Base-by-base conservation (phyloP, 345 rosid species). In the Brassica carinata region DNA sequence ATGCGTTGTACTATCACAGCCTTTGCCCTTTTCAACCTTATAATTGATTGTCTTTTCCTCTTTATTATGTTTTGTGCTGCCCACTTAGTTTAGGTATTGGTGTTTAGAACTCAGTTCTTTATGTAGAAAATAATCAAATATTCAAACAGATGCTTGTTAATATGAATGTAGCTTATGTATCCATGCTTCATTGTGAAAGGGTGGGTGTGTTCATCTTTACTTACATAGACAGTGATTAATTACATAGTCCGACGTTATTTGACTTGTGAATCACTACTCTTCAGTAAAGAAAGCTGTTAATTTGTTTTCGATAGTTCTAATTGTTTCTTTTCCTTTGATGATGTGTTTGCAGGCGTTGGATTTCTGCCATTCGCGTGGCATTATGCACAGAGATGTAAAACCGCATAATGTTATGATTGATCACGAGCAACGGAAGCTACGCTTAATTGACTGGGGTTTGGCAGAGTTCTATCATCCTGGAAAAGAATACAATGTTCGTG, bases 381-480 rank as follows among this genome's bases (percentile, higher is more conserved):
- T 96, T 58, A 96, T 96, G 99, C 99, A 96, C 82, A 91, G 98
- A 77, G 99, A 96, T 87, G 99, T 96, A 77, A 96, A 93, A 83
- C 99, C 99, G 5, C 99, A 96, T 84, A 96, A 96, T 84, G 97
- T 96, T 72, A 93, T 96, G 99, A 96, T 96, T 86, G 99, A 96
- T 86, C 99, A 93, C 33, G 99, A 90, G 77, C 98, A 89, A 81
- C 87, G 96, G 63, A 96, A 93, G 76, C 99, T 96, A 66, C 96
- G 98, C 53, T 89, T 96, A 62, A 96, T 96, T 75, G 98, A 96
- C 67, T 96, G 99, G 99, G 99, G 99, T 72, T 91, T 94, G 72
- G 98, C 98, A 4, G 98, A 94, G 81, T 94, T 94, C 68, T 95
- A 95, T 80, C 99, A 95, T 87, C 99, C 99, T 48, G 98, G 94